Evolutionary conservation across 768 basidiomycete genomes (phyloP).

Genomic region (Paxillus involutus): DNA sequence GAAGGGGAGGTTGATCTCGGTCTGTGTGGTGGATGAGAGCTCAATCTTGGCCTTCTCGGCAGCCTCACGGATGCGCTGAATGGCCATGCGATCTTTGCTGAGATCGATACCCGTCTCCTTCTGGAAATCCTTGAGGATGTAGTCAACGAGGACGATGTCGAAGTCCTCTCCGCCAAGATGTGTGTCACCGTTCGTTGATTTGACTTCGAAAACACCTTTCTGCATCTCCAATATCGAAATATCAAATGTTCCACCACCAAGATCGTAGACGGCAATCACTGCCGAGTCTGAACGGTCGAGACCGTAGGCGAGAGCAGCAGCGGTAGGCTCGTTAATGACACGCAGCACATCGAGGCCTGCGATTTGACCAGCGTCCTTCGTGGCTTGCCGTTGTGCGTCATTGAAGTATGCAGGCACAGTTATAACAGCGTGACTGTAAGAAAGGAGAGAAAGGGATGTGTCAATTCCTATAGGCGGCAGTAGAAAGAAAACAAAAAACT

Average conservation of each 20-base stretch:
- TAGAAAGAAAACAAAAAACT: constrained; percentile 30
- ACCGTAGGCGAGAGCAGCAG: constrained; percentile 97
- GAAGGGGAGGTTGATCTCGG: constrained; percentile 97
- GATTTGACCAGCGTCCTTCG: constrained; percentile 96
- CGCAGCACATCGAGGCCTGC: constrained; percentile 97
- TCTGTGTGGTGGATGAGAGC: constrained; percentile 90
- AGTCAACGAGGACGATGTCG: constrained; percentile 84
- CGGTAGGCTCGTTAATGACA: constrained; percentile 99
- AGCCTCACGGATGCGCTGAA: constrained; percentile 98
- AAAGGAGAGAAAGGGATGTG: constrained; percentile 4
- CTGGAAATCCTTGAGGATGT: constrained; percentile 91
- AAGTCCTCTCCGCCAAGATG: constrained; percentile 98
- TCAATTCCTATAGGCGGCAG: no score
- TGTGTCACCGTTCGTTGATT: constrained; percentile 99
- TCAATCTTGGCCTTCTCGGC: constrained; percentile 99
- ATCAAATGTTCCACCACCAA: constrained; percentile 99
- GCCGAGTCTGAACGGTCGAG: constrained; percentile 80
- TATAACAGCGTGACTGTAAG: constrained; percentile 75
- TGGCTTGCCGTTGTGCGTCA: constrained; percentile 98
- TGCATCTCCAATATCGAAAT: constrained; percentile 99
- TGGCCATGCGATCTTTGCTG: constrained; percentile 87
- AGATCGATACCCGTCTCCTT: constrained; percentile 86
- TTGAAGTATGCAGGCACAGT: constrained; percentile 99
- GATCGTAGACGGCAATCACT: constrained; percentile 96
- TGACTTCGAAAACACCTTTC: constrained; percentile 99